A percentile compares a stretch with the other conserved stretches of the same genome.
These are phyloP conservation scores for Xerocomus amazonicus DNA, from an alignment of 1,284 basidiomycete genomes.

Conservation along the genomic window DNA sequence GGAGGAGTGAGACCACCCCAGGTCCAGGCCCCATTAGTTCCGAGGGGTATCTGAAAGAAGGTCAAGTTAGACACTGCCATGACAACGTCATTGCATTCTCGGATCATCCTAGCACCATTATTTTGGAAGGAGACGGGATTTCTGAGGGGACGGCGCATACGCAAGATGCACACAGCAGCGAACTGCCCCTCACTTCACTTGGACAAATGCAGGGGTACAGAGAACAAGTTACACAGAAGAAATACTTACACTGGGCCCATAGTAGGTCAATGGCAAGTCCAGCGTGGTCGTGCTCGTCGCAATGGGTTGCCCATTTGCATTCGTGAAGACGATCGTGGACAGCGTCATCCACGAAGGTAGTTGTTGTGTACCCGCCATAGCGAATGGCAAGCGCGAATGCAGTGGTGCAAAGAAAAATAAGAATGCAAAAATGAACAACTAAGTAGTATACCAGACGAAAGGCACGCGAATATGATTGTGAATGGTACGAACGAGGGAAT, in stretches of 20 bases:
- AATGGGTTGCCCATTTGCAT: conserved; percentile 46
- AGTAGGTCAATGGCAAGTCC: conserved; percentile 66
- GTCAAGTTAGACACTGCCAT: conserved; percentile 10
- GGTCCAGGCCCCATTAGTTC: conserved; percentile 53
- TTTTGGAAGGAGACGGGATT: background rate
- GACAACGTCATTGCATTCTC: conserved; percentile 11
- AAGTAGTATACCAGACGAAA: conserved; percentile 1
- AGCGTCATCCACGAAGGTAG: conserved; percentile 65
- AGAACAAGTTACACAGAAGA: background rate
- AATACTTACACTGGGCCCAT: conserved; percentile 64
- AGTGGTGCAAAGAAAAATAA: conserved; percentile 3
- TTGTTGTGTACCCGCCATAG: conserved; percentile 51
- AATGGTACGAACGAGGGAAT: conserved; percentile 19
- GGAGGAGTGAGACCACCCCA: conserved; percentile 62
- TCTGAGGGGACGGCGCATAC: background rate
- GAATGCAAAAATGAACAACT: conserved; percentile 3
- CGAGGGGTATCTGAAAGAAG: conserved; percentile 59
- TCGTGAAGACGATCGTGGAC: conserved; percentile 46
- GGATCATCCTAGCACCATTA: background rate
- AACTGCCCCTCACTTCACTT: background rate
- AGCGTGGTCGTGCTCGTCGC: conserved; percentile 51
- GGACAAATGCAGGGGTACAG: background rate
- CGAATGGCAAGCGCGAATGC: conserved; percentile 9
- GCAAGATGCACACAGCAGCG: background rate
- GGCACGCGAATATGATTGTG: too few species aligned